Evolutionary conservation across 148 eudicot species (phyloP), one percentile per base, ranked within the genome.

Genomic region (Mesembryanthemum crystallinum): DNA sequence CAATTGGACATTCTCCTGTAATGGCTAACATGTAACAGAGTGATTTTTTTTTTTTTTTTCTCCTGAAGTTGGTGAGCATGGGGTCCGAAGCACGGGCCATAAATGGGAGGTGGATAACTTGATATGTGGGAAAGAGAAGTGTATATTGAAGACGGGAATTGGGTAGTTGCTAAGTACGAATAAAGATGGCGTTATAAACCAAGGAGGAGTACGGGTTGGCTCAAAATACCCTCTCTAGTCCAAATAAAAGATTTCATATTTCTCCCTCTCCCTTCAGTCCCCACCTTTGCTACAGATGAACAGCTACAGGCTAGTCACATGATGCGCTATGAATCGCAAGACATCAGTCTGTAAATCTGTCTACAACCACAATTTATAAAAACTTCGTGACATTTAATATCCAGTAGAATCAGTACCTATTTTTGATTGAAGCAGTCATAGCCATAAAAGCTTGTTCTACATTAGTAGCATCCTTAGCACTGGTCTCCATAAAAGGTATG

Each of bases 401-500:
- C n/a, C n/a, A n/a, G n/a, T n/a, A n/a, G n/a, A n/a, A n/a, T n/a
- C 32, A 55, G 60, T 65, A 88, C 92, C 94, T 88, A 73, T 84
- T 77, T 80, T 90, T 90, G 43, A 90, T 88, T 62, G 90, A 73
- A 43, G 85, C 89, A 81, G 94, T 81, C 92, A 90, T 90, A 73
- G 94, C 94, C 94, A 90, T 88, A 81, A 90, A 90, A 77, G 92
- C 92, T 62, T 86, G 91, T 78, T 90, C 94, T 39, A 90, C 94
- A 42, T 90, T 88, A 27, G 86, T 87, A 30, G 94, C 82, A 59
- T 88, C 87, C 79, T 90, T 90, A 49, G 94, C 94, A 87, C 94
- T 90, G 60, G 94, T 87, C 85, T 90, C 94, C 83, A 90, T 68
- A 65, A 90, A 90, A n/a, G 94, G 87, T n/a, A 88, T 88, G 35